Percentiles rank a stretch among this genome's conserved stretches.
These are phyloP conservation scores for Naganishia friedmannii DNA, from an alignment of 768 basidiomycete genomes.

Conservation along the genomic window DNA sequence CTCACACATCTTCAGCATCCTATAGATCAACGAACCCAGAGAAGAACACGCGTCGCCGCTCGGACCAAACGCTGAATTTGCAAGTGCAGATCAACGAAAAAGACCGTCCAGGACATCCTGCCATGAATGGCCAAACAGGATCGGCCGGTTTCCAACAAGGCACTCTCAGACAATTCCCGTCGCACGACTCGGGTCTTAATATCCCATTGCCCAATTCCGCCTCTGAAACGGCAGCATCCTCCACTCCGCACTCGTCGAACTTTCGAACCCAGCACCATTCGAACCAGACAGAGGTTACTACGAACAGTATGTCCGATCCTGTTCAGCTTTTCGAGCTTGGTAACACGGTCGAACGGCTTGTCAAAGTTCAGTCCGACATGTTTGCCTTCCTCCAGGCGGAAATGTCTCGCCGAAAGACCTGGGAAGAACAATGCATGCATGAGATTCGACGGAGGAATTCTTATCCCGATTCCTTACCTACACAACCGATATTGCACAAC, in stretches of 20 bases:
- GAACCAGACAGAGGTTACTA: neutral
- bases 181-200: neutral
- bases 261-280: neutral
- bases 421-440: slow-evolving; percentile 18
- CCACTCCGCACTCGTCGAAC: neutral
- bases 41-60: neutral
- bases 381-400: slow-evolving; percentile 21
- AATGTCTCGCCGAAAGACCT: slow-evolving; percentile 20
- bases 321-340: neutral
- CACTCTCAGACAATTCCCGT: neutral
- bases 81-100: slow-evolving; percentile 1
- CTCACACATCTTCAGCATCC: neutral
- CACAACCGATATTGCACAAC: neutral
- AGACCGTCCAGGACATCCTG: neutral
- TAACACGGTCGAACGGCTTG: slow-evolving; percentile 13
- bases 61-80: neutral
- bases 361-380: slow-evolving; percentile 21
- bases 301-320: neutral
- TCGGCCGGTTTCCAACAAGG: neutral
- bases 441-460: slow-evolving; percentile 6
- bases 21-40: neutral
- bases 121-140: neutral
- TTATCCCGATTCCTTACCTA: neutral
- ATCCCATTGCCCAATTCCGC: neutral
- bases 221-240: neutral